Evolutionary conservation across 2,329 filamentous ascomycete genomes (phyloP), one percentile per base, ranked within the genome.

Genomic region (Sclerotinia spermophila): DNA sequence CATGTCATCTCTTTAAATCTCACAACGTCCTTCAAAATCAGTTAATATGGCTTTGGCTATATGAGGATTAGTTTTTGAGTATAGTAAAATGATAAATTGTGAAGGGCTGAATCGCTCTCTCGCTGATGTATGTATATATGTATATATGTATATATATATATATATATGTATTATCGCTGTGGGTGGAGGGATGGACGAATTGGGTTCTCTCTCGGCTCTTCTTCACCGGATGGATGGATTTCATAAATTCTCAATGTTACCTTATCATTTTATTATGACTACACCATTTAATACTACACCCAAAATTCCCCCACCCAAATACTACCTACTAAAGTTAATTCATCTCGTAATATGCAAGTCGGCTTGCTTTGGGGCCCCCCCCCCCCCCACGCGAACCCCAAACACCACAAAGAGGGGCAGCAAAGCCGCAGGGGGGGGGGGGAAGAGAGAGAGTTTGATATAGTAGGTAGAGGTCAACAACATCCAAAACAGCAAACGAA

Each of bases 311-410:
- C n/a, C 33, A 6, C n/a, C 35, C 24, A 35, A 38, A 66, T 66
- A 42, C 45, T 66, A 66, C 62, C 62, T 66, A 66, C 44, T 65
- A 21, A 10, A 66, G 45, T 66, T 53, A 66, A 66, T 13, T 33
- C 48, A 66, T 40, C n/a, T 53, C 35, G 19, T 15, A 66, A 53
- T 53, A 42, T 51, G 30, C 48, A 65, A 65, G 65, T 59, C 68
- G 60, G 68, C 60, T 58, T 66, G 40, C 66, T 66, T 45, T 66
- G n/a, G n/a, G n/a, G n/a, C n/a, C n/a, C n/a, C n/a, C n/a, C n/a
- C n/a, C n/a, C n/a, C n/a, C n/a, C n/a, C n/a, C n/a, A n/a, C n/a
- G n/a, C n/a, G n/a, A n/a, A n/a, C n/a, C n/a, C n/a, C n/a, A n/a
- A n/a, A n/a, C n/a, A n/a, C n/a, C n/a, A n/a, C n/a, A n/a, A n/a